A percentile compares a stretch with the other conserved stretches of the same genome.
These are phyloP conservation scores for Neofusicoccum parvum DNA, from an alignment of 2,329 filamentous ascomycete genomes.

Conservation along the genomic window DNA sequence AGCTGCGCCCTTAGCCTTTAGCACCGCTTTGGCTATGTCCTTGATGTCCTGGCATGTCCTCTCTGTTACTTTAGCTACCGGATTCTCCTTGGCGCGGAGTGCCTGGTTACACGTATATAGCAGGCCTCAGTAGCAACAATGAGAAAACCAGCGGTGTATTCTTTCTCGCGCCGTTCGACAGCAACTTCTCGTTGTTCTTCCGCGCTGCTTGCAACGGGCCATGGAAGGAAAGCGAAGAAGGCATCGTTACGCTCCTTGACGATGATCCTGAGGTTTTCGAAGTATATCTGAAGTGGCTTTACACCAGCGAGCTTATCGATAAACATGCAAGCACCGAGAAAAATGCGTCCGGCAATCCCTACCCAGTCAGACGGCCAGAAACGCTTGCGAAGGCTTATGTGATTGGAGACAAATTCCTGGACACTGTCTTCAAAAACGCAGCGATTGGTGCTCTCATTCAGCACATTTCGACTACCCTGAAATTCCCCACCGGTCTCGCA, in stretches of 20 bases:
- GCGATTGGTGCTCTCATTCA: constrained; percentile 26
- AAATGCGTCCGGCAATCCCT: too few species aligned
- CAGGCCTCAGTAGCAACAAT: too few species aligned
- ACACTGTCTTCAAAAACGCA: constrained; percentile 29
- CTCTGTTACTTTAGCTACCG: too few species aligned
- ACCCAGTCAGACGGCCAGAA: neutral
- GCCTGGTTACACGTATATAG: too few species aligned
- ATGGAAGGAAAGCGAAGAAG: constrained; percentile 12
- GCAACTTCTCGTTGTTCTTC: constrained; percentile 22
- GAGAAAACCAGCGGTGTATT: too few species aligned
- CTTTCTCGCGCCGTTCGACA: too few species aligned
- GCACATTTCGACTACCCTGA: neutral
- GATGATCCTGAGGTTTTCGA: neutral
- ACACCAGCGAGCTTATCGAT: constrained; percentile 8
- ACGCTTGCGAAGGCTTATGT: constrained; percentile 27
- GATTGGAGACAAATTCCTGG: constrained; percentile 27
- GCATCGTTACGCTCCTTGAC: constrained; percentile 3
- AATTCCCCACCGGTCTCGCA: neutral
- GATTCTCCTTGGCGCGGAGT: too few species aligned
- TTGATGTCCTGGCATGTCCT: too few species aligned
- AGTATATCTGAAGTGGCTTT: constrained; percentile 23
- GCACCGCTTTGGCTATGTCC: too few species aligned
- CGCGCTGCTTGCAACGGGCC: constrained; percentile 13
- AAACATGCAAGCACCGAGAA: neutral
- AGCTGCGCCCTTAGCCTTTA: too few species aligned